Evolutionary conservation across 495 filamentous ascomycete genomes (phyloP).

Genomic region (Penicillium atrosanguineum): DNA sequence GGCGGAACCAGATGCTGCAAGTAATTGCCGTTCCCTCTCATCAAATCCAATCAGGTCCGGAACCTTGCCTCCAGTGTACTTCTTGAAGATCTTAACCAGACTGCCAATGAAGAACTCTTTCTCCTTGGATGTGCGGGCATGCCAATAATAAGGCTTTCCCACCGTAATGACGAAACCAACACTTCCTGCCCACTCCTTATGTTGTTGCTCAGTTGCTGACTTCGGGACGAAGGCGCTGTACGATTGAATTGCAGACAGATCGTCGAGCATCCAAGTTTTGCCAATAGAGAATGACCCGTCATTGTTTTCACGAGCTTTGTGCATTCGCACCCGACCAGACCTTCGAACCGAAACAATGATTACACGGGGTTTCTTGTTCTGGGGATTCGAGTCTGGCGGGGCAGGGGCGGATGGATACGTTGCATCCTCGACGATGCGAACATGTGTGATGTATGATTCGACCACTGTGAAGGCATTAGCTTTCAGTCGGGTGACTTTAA

Average conservation of each 20-base stretch:
- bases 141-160: constrained; percentile 96
- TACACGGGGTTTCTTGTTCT: constrained; percentile 82
- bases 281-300: constrained; percentile 96
- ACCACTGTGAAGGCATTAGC: constrained; percentile 51
- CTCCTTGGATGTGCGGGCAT: constrained; percentile 85
- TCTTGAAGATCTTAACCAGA: constrained; percentile 89
- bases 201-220: constrained; percentile 58
- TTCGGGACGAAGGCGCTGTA: constrained; percentile 56
- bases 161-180: constrained; percentile 87
- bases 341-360: constrained; percentile 91
- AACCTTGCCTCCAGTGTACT: constrained; percentile 85
- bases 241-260: constrained; percentile 76
- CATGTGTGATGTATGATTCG: constrained; percentile 98
- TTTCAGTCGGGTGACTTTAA: constrained; percentile 8
- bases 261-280: constrained; percentile 95
- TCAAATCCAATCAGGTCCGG: constrained; percentile 83
- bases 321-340: constrained; percentile 88
- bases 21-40: constrained; percentile 68
- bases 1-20: constrained; percentile 51
- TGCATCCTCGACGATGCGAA: constrained; percentile 81
- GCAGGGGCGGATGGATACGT: constrained; percentile 81
- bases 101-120: constrained; percentile 98
- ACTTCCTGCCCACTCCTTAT: constrained; percentile 73
- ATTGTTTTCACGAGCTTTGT: constrained; percentile 92
- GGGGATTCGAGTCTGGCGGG: constrained; percentile 64